Evolutionary conservation across 768 basidiomycete genomes (phyloP).

Genomic region (Lactarius psammicola): DNA sequence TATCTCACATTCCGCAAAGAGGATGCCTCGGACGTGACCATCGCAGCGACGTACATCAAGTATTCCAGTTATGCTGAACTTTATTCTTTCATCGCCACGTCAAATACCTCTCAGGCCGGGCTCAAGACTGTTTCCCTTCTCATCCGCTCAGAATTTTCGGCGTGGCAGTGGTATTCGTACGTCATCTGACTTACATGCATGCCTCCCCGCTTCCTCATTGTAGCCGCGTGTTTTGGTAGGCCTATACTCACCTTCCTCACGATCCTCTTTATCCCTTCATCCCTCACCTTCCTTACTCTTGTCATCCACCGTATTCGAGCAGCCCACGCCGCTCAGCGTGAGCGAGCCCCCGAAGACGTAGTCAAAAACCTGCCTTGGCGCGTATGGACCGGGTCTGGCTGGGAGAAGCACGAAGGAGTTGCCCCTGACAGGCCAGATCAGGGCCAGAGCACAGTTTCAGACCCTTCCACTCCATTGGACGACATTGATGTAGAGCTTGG

Average conservation of each 20-base stretch:
- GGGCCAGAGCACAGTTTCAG: background rate
- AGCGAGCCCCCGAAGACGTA: constrained; percentile 78
- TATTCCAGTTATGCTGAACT: constrained; percentile 77
- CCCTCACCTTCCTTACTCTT: constrained; percentile 85
- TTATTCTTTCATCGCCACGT: constrained; percentile 61
- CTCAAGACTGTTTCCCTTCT: constrained; percentile 70
- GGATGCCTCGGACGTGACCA: constrained; percentile 81
- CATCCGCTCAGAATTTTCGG: constrained; percentile 75
- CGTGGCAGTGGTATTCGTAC: constrained; percentile 95
- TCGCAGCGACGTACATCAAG: constrained; percentile 86
- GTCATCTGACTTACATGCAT: constrained; percentile 28
- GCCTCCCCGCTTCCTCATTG: constrained; percentile 10
- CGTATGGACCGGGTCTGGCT: constrained; percentile 77
- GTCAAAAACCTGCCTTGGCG: constrained; percentile 79
- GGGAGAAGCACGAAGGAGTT: constrained; percentile 68
- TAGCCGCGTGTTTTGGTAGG: constrained; percentile 39
- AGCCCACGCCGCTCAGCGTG: constrained; percentile 75
- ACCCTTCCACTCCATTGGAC: constrained; percentile 10
- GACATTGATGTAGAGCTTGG: constrained; percentile 27
- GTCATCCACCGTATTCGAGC: constrained; percentile 86
- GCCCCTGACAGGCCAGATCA: constrained; percentile 12
- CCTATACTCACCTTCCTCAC: constrained; percentile 85
- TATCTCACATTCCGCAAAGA: constrained; percentile 42
- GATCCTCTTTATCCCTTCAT: constrained; percentile 86
- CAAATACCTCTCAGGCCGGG: constrained; percentile 79